A percentile compares a stretch with the other conserved stretches of the same genome.
These are phyloP conservation scores for Sonneratia caseolaris DNA, from an alignment of 345 rosid species.

Conservation along the genomic window DNA sequence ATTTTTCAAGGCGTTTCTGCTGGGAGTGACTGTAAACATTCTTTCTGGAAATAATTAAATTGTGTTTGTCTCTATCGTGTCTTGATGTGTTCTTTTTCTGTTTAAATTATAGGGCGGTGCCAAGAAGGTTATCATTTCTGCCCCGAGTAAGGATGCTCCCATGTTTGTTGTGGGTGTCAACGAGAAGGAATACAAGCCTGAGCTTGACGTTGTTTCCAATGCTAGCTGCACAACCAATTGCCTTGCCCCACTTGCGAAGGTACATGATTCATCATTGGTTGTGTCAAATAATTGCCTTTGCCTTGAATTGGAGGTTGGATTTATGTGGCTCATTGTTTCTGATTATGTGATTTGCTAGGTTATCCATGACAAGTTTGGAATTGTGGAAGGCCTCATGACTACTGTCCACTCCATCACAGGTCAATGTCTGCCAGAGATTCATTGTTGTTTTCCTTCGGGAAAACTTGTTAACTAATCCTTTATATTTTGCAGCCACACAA, in stretches of 20 bases:
- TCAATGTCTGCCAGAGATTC: slow-evolving; percentile 4
- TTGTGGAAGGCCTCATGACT: slow-evolving; percentile 76
- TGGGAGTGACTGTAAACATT: neutral
- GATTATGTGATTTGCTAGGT: slow-evolving; percentile 22
- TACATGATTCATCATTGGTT: slow-evolving; percentile 3
- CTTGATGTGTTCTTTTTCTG: neutral
- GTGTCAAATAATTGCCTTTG: neutral
- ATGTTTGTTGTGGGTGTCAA: slow-evolving; percentile 72
- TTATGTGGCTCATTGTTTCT: neutral
- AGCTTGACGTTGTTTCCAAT: slow-evolving; percentile 43
- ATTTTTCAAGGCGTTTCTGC: neutral
- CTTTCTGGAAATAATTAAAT: neutral
- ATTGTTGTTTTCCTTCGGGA: neutral
- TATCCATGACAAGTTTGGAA: slow-evolving; percentile 51
- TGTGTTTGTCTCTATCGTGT: neutral
- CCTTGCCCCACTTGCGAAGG: slow-evolving; percentile 68
- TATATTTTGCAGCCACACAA: slow-evolving; percentile 35
- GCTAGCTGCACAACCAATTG: slow-evolving; percentile 79
- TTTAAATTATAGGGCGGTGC: slow-evolving; percentile 46
- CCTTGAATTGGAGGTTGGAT: neutral
- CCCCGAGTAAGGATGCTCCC: slow-evolving; percentile 62
- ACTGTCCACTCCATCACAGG: slow-evolving; percentile 67
- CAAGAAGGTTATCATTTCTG: slow-evolving; percentile 56
- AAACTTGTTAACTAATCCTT: neutral
- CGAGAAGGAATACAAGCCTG: slow-evolving; percentile 46